phyloP scores from a whole-genome alignment of 805 yeast species.

The Metschnikowia shivogae region DNA sequence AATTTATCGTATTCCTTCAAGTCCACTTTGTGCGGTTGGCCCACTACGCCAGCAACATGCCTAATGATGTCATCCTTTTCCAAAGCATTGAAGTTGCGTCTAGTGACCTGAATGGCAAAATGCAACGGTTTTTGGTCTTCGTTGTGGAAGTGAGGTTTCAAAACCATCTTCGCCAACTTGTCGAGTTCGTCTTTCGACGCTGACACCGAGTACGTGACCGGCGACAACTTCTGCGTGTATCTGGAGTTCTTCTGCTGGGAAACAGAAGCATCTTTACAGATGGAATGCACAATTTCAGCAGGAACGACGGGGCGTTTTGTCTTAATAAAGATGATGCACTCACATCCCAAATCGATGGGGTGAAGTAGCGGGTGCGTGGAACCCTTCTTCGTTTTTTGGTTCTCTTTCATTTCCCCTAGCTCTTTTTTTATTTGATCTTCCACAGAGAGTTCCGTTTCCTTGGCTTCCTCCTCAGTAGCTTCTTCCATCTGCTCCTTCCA shows the following conservation, averaged over 20 bases:
- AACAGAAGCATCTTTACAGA: constrained; percentile 59
- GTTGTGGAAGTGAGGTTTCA: constrained; percentile 64
- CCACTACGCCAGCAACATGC: constrained; percentile 67
- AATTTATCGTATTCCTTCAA: constrained; percentile 74
- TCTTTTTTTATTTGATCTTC: constrained; percentile 77
- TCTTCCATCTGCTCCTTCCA: constrained; percentile 22
- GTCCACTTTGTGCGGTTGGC: constrained; percentile 74
- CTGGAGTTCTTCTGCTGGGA: constrained; percentile 57
- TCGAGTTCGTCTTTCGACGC: constrained; percentile 66
- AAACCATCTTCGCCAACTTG: constrained; percentile 54
- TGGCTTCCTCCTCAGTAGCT: constrained; percentile 20
- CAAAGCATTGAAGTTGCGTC: constrained; percentile 73
- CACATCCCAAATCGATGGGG: constrained; percentile 67
- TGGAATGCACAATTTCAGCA: constrained; percentile 56
- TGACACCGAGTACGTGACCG: constrained; percentile 70
- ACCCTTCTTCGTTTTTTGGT: constrained; percentile 38
- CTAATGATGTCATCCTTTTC: constrained; percentile 71
- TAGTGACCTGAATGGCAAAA: constrained; percentile 79
- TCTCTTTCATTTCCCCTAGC: constrained; percentile 54
- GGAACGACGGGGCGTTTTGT: constrained; percentile 78
- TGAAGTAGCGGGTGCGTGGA: constrained; percentile 33
- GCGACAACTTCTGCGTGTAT: constrained; percentile 75
- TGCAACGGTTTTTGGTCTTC: constrained; percentile 36
- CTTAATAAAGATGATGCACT: constrained; percentile 82
- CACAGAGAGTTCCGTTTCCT: constrained; percentile 44